phyloP scores from a whole-genome alignment of 2,329 filamentous ascomycete species.

The Fusarium dlaminii region DNA sequence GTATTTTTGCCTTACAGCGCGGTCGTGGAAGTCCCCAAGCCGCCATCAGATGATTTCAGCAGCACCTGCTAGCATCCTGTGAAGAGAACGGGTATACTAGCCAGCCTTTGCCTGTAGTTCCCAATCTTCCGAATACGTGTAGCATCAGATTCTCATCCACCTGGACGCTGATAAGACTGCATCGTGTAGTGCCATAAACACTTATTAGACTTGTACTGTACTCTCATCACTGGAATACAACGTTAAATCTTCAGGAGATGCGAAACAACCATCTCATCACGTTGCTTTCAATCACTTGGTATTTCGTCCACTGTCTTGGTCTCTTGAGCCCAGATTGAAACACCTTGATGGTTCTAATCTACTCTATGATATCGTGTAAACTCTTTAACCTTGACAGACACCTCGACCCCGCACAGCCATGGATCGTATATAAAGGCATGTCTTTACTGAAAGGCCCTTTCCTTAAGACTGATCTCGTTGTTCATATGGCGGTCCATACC shows the following conservation, averaged over 20 bases:
- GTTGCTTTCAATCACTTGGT: neutral
- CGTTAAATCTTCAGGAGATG: neutral
- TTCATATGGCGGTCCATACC: neutral
- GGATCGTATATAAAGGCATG: slow-evolving; percentile 20
- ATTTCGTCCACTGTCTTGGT: neutral
- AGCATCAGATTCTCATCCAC: neutral
- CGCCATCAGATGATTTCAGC: neutral
- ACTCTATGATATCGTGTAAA: neutral
- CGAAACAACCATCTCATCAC: neutral
- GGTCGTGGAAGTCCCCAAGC: neutral
- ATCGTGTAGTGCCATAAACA: neutral
- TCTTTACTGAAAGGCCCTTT: neutral
- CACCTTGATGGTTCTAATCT: slow-evolving; percentile 27
- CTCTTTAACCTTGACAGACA: neutral
- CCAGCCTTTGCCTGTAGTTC: neutral
- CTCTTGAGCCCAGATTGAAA: neutral
- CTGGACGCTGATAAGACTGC: neutral
- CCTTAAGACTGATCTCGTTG: neutral
- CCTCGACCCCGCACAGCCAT: slow-evolving; percentile 10
- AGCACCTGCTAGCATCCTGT: neutral
- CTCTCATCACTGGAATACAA: neutral
- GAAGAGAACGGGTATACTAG: neutral
- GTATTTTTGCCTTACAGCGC: neutral
- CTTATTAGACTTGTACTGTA: neutral
- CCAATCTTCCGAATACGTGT: neutral